phyloP scores from a whole-genome alignment of 352 stramenopile species.

The Nothophytophthora sp. region DNA sequence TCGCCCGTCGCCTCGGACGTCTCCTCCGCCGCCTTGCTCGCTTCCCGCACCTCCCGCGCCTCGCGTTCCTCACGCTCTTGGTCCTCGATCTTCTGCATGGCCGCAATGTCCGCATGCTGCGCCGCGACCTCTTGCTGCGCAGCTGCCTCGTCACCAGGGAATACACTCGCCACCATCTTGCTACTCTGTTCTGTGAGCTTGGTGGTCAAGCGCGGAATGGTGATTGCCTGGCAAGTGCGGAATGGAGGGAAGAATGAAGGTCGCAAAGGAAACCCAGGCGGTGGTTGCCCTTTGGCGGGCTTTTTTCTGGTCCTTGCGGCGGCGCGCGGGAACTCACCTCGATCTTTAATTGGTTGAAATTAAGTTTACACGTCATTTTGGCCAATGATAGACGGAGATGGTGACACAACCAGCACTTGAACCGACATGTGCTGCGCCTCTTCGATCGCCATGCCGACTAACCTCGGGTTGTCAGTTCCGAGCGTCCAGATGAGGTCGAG shows the following conservation, averaged over 20 bases:
- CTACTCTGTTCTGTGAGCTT: not conserved
- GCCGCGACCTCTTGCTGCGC: constrained; percentile 16
- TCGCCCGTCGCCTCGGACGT: constrained; percentile 47
- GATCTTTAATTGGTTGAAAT: no score
- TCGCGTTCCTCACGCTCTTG: constrained; percentile 29
- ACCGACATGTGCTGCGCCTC: no score
- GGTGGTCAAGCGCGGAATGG: constrained; percentile 20
- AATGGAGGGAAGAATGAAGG: not conserved
- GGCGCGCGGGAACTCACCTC: not conserved
- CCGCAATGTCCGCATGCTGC: constrained; percentile 79
- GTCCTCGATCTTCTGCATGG: constrained; percentile 70
- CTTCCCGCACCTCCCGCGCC: constrained; percentile 13
- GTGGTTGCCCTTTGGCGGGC: no score
- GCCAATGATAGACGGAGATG: no score
- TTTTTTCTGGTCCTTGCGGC: no score
- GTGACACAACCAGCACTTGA: no score
- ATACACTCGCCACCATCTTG: constrained; percentile 57
- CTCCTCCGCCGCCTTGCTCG: constrained; percentile 5
- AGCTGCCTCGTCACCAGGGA: constrained; percentile 21
- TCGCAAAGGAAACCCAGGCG: not conserved
- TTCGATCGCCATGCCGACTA: no score
- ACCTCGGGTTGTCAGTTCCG: no score
- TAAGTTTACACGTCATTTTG: no score
- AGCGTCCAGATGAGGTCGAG: no score
- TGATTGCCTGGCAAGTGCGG: not conserved